A percentile compares a stretch with the other conserved stretches of the same genome.
Evolutionary conservation across 208 protist species (phyloP).

Genomic region (Paratrypanosoma confusum): DNA sequence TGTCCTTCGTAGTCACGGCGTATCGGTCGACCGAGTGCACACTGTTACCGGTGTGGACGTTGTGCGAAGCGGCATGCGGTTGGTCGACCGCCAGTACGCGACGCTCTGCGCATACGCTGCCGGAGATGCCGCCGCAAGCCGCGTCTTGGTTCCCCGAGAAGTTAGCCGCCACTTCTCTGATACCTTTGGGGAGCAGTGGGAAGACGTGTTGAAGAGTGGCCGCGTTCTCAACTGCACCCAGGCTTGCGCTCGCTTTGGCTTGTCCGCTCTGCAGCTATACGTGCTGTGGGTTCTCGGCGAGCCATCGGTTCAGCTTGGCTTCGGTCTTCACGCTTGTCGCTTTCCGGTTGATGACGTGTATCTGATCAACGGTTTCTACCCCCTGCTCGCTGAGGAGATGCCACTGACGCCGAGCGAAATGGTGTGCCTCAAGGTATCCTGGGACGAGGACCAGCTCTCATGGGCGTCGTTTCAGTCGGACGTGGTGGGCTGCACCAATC

Average conservation of each 20-base stretch:
- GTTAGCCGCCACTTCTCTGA: slow-evolving; percentile 9
- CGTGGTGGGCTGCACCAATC: slow-evolving; percentile 47
- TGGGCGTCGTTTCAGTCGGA: slow-evolving; percentile 31
- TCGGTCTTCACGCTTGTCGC: too few relatives aligned
- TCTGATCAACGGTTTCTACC: too few relatives aligned
- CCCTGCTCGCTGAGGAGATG: too few relatives aligned
- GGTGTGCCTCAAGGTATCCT: slow-evolving; percentile 8
- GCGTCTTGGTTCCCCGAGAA: too few relatives aligned
- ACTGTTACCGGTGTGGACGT: too few relatives aligned
- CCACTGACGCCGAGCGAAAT: too few relatives aligned
- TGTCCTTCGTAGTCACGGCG: slow-evolving; percentile 9
- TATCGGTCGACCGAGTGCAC: slow-evolving; percentile 23
- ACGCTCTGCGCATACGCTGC: too few relatives aligned
- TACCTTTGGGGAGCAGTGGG: slow-evolving; percentile 21
- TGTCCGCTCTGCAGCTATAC: slow-evolving; percentile 31
- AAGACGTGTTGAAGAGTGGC: slow-evolving; percentile 5
- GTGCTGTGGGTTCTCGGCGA: slow-evolving; percentile 13
- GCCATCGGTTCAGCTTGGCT: slow-evolving; percentile 14
- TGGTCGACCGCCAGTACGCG: too few relatives aligned
- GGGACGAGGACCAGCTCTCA: slow-evolving; percentile 33
- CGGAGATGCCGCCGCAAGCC: too few relatives aligned
- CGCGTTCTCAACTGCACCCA: slow-evolving; percentile 30
- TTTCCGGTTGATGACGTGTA: slow-evolving; percentile 18
- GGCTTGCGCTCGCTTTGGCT: slow-evolving; percentile 11
- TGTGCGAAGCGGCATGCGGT: too few relatives aligned